Conservation (phyloP, 257 asterid species). For the Plantago major region DNA sequence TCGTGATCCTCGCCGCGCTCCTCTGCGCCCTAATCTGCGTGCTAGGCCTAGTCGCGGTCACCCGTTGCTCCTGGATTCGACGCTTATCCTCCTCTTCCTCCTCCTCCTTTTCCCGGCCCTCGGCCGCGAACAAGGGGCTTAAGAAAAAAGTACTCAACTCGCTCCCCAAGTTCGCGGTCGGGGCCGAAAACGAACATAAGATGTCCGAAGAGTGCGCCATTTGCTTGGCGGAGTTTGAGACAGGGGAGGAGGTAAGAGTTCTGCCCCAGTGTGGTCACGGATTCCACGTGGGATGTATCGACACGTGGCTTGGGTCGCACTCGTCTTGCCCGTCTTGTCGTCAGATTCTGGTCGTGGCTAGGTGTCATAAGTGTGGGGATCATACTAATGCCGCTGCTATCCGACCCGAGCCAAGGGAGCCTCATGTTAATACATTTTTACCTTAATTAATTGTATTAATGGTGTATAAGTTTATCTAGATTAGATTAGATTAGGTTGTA, state of each 20-base stretch:
- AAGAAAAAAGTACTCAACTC: conserved; percentile 29
- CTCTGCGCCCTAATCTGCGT: conserved; percentile 57
- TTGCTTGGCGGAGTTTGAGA: conserved; percentile 46
- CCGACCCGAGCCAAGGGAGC: conserved; percentile 26
- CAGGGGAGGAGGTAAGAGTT: conserved; percentile 51
- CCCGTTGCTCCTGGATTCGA: conserved; percentile 53
- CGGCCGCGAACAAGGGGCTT: conserved; percentile 49
- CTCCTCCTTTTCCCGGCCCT: not conserved
- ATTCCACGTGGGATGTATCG: conserved; percentile 47
- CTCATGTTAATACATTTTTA: conserved; percentile 32
- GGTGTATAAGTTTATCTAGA: too few species aligned
- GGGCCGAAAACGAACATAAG: conserved; percentile 17
- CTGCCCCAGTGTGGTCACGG: conserved; percentile 58
- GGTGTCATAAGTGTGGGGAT: conserved; percentile 45
- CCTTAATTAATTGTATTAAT: conserved; percentile 17
- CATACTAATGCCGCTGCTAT: conserved; percentile 18
- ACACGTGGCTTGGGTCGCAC: conserved; percentile 56
- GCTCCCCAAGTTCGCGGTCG: conserved; percentile 31
- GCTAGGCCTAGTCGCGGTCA: conserved; percentile 49
- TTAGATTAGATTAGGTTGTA: too few species aligned
- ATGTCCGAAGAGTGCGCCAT: conserved; percentile 46
- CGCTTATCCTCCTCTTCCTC: conserved; percentile 20
- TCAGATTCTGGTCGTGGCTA: conserved; percentile 43
- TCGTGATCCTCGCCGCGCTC: conserved; percentile 44
- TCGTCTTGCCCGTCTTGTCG: conserved; percentile 60